phyloP scores from a whole-genome alignment of 495 filamentous ascomycete genomes.

The Rostrohypoxylon terebratum region DNA sequence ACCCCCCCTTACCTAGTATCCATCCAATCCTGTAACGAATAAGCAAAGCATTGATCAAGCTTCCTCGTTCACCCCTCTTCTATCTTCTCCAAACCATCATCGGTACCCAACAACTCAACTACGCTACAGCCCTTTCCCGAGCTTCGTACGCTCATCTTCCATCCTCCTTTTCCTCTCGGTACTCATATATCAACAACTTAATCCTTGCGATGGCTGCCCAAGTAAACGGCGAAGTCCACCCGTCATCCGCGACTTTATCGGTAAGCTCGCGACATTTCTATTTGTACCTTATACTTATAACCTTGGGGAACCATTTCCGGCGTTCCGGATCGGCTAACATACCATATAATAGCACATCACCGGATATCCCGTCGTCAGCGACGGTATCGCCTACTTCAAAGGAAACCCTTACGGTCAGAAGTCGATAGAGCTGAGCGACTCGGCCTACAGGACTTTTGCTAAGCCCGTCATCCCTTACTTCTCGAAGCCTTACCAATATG shows the following conservation, averaged over 20 bases:
- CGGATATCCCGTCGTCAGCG: conserved; percentile 86
- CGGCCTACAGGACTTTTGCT: conserved; percentile 70
- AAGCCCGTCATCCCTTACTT: conserved; percentile 84
- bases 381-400: conserved; percentile 81
- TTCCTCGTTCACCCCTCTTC: conserved; percentile 16
- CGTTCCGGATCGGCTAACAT: conserved; percentile 11
- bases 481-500: conserved; percentile 76
- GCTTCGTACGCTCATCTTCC: conserved; percentile 12
- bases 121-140: conserved; percentile 18
- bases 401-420: conserved; percentile 82
- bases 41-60: conserved; percentile 19
- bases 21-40: conserved; percentile 21
- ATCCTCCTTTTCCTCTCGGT: neutral
- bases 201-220: conserved; percentile 54
- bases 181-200: conserved; percentile 15
- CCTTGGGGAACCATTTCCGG: neutral
- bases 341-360: conserved; percentile 73
- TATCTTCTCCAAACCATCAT: conserved; percentile 19
- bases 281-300: neutral
- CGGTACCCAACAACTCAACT: conserved; percentile 32
- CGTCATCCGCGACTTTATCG: conserved; percentile 73
- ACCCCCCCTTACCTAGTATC: neutral
- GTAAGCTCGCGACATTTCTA: conserved; percentile 60
- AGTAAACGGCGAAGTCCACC: conserved; percentile 74
- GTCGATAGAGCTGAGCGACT: conserved; percentile 76